These are phyloP conservation scores for Telfairia occidentalis DNA, from an alignment of 331 rosid species.

Conservation along the genomic window DNA sequence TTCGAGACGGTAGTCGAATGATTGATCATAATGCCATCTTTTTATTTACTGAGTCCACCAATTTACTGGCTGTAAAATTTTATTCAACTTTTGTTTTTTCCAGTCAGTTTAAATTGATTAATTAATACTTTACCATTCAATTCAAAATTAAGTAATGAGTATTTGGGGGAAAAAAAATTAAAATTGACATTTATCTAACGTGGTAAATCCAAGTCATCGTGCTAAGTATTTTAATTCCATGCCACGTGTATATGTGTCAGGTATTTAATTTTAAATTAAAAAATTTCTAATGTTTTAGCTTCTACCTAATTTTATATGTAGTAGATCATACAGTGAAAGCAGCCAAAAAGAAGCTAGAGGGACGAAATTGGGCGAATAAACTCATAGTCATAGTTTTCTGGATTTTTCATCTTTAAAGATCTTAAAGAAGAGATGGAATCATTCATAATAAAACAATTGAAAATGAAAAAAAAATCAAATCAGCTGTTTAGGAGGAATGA, in stretches of 20 bases:
- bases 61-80: background rate
- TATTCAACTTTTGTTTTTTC: background rate
- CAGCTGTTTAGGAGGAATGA: background rate
- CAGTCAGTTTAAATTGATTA: background rate
- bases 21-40: background rate
- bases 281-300: background rate
- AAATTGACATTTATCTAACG: background rate
- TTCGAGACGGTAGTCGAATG: background rate
- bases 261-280: background rate
- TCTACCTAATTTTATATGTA: background rate
- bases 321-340: constrained; percentile 9
- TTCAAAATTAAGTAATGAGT: background rate
- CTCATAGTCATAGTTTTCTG: background rate
- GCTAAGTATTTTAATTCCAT: background rate
- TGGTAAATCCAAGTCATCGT: background rate
- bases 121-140: background rate
- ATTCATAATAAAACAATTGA: background rate
- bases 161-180: background rate
- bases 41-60: background rate
- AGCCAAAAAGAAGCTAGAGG: background rate
- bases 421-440: background rate
- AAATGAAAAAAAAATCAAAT: background rate
- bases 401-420: background rate
- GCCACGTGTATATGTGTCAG: constrained; percentile 8
- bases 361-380: background rate